phyloP scores from a whole-genome alignment of 805 yeast genomes.

The Kazachstania kunashirensis region DNA sequence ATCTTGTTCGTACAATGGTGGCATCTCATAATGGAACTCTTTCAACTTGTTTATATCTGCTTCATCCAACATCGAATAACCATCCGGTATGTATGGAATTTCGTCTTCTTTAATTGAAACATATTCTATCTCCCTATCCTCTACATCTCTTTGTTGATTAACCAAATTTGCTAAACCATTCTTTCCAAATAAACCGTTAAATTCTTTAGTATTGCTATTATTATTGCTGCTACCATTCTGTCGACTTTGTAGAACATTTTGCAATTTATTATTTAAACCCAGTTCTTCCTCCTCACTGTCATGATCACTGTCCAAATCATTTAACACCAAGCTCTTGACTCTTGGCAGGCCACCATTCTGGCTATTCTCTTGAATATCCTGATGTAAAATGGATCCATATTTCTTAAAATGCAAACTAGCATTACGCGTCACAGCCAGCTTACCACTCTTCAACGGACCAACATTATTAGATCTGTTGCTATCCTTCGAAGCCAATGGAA shows the following conservation, averaged over 20 bases:
- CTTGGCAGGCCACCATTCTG: conserved; percentile 12
- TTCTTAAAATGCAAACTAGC: conserved; percentile 17
- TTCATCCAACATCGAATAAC: conserved; percentile 33
- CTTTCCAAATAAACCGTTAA: conserved; percentile 3
- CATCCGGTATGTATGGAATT: conserved; percentile 37
- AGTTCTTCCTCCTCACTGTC: conserved; percentile 13
- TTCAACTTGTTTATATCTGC: conserved; percentile 25
- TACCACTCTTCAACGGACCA: neutral
- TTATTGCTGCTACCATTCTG: no score
- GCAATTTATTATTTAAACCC: conserved; percentile 20
- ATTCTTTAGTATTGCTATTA: no score
- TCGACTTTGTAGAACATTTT: conserved; percentile 27
- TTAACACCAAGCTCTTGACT: conserved; percentile 23
- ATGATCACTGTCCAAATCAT: conserved; percentile 17
- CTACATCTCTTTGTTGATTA: neutral
- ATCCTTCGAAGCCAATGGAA: conserved; percentile 27
- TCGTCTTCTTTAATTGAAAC: conserved; percentile 35
- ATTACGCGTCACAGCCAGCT: neutral
- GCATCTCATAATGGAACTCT: conserved; percentile 1
- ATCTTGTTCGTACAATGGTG: neutral
- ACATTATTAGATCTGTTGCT: conserved; percentile 16
- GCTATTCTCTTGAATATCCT: neutral
- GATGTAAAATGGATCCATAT: conserved; percentile 19
- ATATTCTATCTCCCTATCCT: conserved; percentile 25
- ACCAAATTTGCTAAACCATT: neutral